A percentile compares a stretch with the other conserved stretches of the same genome.
Conservation (phyloP, 2,329 filamentous ascomycete genomes). For the Arthroderma sp. region DNA sequence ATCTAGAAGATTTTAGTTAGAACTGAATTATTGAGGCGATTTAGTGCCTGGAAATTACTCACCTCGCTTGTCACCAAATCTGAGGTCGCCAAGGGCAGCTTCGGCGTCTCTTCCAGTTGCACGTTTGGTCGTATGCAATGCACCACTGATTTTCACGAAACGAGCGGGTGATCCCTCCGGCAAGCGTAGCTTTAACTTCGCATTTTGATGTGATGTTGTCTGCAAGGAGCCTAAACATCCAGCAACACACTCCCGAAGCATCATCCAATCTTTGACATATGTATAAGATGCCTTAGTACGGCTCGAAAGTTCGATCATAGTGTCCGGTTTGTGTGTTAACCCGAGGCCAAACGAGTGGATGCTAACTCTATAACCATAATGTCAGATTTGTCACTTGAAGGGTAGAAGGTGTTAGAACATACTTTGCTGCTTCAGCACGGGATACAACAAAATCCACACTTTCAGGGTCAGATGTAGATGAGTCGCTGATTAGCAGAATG, state of each 20-base stretch:
- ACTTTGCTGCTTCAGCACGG: conserved; percentile 91
- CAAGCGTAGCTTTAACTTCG: conserved; percentile 83
- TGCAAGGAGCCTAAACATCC: conserved; percentile 87
- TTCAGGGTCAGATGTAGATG: conserved; percentile 83
- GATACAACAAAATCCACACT: conserved; percentile 97
- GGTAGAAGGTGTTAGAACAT: conserved; percentile 27
- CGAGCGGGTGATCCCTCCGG: conserved; percentile 95
- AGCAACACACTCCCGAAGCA: conserved; percentile 90
- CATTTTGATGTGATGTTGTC: conserved; percentile 93
- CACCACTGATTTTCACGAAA: conserved; percentile 96
- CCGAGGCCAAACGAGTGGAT: conserved; percentile 95
- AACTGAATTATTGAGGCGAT: too few species aligned
- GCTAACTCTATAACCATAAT: conserved; percentile 49
- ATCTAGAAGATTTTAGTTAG: conserved; percentile 38
- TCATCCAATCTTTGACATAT: conserved; percentile 99
- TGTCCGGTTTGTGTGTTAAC: conserved; percentile 94
- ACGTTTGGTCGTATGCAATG: conserved; percentile 88
- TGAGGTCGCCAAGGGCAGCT: conserved; percentile 76
- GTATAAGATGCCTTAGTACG: conserved; percentile 94
- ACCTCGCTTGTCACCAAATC: conserved; percentile 82
- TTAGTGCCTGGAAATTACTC: conserved; percentile 8
- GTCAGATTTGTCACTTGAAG: conserved; percentile 14
- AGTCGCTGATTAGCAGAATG: conserved; percentile 94
- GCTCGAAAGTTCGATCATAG: conserved; percentile 93
- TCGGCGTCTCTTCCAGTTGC: conserved; percentile 91